A percentile compares a stretch with the other conserved stretches of the same genome.
Evolutionary conservation across 345 rosid genomes (phyloP).

Genomic region (Hibiscus mutabilis): DNA sequence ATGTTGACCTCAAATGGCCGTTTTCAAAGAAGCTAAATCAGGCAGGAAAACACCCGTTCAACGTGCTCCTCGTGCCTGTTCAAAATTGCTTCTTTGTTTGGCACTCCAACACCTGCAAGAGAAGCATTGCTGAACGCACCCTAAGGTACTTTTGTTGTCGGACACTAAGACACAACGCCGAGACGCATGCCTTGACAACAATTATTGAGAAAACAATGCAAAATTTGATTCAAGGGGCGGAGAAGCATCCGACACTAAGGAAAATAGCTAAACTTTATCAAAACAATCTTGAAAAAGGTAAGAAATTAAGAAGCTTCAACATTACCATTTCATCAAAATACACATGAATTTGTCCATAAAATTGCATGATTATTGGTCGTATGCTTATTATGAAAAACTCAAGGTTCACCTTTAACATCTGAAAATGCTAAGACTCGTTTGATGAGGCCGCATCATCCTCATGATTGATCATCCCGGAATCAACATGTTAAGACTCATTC

Average conservation of each 20-base stretch:
- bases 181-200: not conserved
- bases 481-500: constrained; percentile 56
- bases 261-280: not conserved
- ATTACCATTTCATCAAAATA: not conserved
- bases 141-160: no score
- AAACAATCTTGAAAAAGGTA: not conserved
- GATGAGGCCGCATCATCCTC: constrained; percentile 71
- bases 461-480: constrained; percentile 92
- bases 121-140: no score
- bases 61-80: no score
- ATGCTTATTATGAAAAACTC: not conserved
- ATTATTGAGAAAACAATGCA: not conserved
- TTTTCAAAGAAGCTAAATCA: no score
- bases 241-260: not conserved
- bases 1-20: no score
- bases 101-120: no score
- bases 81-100: no score
- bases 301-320: not conserved
- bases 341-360: not conserved
- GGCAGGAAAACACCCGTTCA: no score
- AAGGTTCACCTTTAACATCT: not conserved
- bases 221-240: not conserved
- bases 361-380: not conserved
- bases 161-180: no score
- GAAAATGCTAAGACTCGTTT: constrained; percentile 36